phyloP scores from a whole-genome alignment of 441 rosid species.

The Kokia cookei region DNA sequence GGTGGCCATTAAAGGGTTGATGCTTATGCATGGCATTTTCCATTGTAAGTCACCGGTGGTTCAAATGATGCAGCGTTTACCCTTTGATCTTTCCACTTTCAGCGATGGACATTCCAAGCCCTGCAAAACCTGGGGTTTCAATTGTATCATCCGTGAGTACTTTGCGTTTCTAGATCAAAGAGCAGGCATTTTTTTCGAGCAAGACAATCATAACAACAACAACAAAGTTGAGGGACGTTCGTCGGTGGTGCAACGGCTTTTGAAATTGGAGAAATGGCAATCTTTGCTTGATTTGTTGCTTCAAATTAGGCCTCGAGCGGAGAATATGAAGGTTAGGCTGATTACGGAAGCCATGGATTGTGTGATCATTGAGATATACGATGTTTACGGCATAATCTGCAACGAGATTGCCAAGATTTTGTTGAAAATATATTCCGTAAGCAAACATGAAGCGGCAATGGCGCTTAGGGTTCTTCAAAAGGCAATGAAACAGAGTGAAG shows the following conservation, averaged over 20 bases:
- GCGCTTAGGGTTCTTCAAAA: conserved; percentile 40
- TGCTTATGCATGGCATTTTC: conserved; percentile 71
- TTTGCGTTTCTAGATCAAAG: conserved; percentile 52
- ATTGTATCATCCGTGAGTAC: conserved; percentile 55
- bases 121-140: conserved; percentile 45
- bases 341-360: conserved; percentile 12
- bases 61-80: conserved; percentile 39
- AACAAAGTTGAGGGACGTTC: neutral
- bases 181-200: conserved; percentile 25
- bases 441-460: conserved; percentile 33
- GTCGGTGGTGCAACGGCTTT: neutral
- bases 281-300: conserved; percentile 8
- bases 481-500: conserved; percentile 44
- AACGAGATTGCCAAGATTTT: conserved; percentile 26
- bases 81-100: conserved; percentile 65
- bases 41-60: conserved; percentile 41
- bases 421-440: conserved; percentile 24
- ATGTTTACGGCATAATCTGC: neutral
- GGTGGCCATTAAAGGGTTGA: conserved; percentile 65
- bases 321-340: conserved; percentile 8
- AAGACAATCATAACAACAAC: neutral
- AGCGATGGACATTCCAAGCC: conserved; percentile 34
- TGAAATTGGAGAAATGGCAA: neutral
- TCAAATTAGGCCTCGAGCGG: conserved; percentile 1
- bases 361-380: neutral